Evolutionary conservation across 1,284 basidiomycete species (phyloP), one percentile per base, ranked within the genome.

Genomic region (Rhizoctonia solani): DNA sequence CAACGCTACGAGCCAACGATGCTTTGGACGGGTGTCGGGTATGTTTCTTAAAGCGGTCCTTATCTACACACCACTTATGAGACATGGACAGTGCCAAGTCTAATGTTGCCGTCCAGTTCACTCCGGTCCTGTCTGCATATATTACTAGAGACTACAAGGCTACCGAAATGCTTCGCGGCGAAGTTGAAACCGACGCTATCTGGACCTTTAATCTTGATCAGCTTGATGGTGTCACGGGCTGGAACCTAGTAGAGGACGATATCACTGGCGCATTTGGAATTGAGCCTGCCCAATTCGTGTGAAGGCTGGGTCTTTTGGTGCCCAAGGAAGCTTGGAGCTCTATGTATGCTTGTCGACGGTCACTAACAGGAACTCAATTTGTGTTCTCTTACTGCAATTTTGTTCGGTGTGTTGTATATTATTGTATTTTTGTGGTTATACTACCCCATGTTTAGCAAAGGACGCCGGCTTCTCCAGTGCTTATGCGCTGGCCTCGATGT

Each of bases 221-320:
- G 59, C n/a, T 63, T 25, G 47, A 63, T 37, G 46, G 50, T 32
- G 44, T 61, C 25, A 42, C 59, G 4, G 47, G 59, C 32, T 63
- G 59, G 59, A 63, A 63, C 37, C 53, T 63, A 14, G 2, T 14
- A 1, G 59, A 63, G 34, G 59, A 63, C 27, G 30, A 23, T 6
- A 19, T 19, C 21, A 50, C 30, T 16, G 58, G 58, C 8, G 58
- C 58, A n/a, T 63, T 63, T 50, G 46, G 37, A 19, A 46, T 63
- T 11, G 58, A 63, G 25, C 19, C n/a, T n/a, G n/a, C n/a, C n/a
- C n/a, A n/a, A n/a, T n/a, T n/a, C n/a, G n/a, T n/a, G n/a, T n/a
- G n/a, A n/a, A n/a, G n/a, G n/a, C n/a, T n/a, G n/a, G n/a, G n/a
- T n/a, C n/a, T n/a, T n/a, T n/a, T n/a, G n/a, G n/a, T n/a, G n/a